phyloP scores from a whole-genome alignment of 129 eudicot species.

The Escallonia herrerae region DNA sequence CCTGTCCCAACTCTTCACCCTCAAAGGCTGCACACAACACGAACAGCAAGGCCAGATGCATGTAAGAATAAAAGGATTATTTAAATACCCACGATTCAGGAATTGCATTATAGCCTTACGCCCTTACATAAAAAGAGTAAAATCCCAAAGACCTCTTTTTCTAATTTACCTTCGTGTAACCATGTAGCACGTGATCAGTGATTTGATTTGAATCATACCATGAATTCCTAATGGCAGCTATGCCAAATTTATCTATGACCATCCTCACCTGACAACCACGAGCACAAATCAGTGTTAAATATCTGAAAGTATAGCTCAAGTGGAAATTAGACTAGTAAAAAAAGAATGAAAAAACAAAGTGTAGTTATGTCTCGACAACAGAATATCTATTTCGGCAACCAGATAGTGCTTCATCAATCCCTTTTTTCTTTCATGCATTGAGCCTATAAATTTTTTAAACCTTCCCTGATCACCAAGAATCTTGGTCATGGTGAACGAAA shows the following conservation, averaged over 20 bases:
- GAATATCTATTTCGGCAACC: neutral
- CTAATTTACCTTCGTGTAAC: slow-evolving; percentile 67
- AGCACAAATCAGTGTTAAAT: neutral
- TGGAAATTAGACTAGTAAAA: neutral
- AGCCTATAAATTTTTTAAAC: neutral
- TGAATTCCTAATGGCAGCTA: slow-evolving; percentile 51
- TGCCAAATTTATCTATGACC: slow-evolving; percentile 71
- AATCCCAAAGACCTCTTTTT: too few relatives aligned
- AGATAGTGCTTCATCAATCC: neutral
- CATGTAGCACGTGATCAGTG: slow-evolving; percentile 62
- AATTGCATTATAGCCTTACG: neutral
- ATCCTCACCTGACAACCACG: slow-evolving; percentile 54
- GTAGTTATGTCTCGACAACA: slow-evolving; percentile 3
- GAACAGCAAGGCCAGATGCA: neutral
- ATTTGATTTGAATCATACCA: slow-evolving; percentile 86
- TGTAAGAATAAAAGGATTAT: neutral
- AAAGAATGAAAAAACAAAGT: neutral
- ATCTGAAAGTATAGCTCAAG: slow-evolving; percentile 3
- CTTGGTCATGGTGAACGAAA: neutral
- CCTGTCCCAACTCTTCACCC: slow-evolving; percentile 84
- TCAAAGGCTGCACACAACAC: slow-evolving; percentile 45
- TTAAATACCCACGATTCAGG: neutral
- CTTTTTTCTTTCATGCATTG: too few relatives aligned
- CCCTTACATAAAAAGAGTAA: neutral
- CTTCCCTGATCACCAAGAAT: neutral